Conservation (phyloP, 306 rosid species). For the Medicago ruthenica region DNA sequence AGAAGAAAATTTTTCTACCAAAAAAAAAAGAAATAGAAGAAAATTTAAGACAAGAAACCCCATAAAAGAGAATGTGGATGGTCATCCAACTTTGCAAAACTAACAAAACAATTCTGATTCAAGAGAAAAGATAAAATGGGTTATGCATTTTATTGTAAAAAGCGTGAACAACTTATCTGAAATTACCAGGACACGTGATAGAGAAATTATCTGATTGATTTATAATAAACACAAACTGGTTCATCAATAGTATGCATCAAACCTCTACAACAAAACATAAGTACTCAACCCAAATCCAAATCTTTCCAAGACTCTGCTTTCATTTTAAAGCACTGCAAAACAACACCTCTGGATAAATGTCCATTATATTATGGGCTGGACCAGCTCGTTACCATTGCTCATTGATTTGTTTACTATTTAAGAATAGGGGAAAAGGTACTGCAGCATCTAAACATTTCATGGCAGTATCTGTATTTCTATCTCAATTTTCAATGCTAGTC, state of each 20-base stretch:
- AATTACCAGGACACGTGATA: slow-evolving; percentile 19
- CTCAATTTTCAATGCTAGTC: neutral
- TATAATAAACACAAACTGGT: slow-evolving; percentile 2
- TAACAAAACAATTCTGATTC: slow-evolving; percentile 10
- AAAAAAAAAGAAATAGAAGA: neutral
- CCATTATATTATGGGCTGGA: neutral
- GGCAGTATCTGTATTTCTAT: slow-evolving; percentile 8
- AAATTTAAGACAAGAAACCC: slow-evolving; percentile 20
- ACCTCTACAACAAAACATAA: slow-evolving; percentile 16
- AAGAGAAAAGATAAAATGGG: neutral
- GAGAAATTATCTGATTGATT: slow-evolving; percentile 11
- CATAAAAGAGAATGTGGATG: neutral
- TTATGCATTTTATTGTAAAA: neutral
- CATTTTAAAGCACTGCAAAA: slow-evolving; percentile 3
- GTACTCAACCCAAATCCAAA: neutral
- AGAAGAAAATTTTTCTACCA: slow-evolving; percentile 13
- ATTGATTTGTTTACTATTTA: neutral
- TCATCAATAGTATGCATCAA: neutral
- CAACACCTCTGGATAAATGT: neutral
- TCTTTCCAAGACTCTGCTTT: neutral
- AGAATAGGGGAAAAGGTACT: neutral
- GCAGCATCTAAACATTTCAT: neutral
- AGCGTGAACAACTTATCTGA: slow-evolving; percentile 9
- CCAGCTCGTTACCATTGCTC: slow-evolving; percentile 18
- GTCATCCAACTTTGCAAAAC: neutral